Conservation (phyloP, 345 rosid genomes). For the Odontarrhena argentea region DNA sequence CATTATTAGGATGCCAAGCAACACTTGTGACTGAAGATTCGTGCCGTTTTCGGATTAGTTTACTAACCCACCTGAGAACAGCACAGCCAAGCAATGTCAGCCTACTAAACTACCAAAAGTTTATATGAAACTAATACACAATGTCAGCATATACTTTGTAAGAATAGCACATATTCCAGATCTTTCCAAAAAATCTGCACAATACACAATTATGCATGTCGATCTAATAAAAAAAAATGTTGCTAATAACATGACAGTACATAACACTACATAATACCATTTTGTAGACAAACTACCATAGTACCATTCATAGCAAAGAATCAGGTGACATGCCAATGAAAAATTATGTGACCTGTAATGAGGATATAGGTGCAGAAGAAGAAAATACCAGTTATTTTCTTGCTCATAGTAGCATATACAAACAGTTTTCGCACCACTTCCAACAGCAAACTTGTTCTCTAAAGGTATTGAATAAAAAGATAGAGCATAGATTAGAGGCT, state of each 20-base stretch:
- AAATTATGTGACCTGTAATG: constrained; percentile 1
- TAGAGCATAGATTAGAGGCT: constrained; percentile 16
- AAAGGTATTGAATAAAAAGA: constrained; percentile 32
- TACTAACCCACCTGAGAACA: constrained; percentile 95
- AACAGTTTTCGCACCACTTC: constrained; percentile 97
- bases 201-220: constrained; percentile 8
- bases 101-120: constrained; percentile 1
- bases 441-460: constrained; percentile 99
- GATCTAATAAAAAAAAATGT: neutral
- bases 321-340: constrained; percentile 3
- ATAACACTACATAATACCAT: constrained; percentile 2
- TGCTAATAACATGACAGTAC: neutral
- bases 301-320: neutral
- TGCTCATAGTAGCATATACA: constrained; percentile 98
- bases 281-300: neutral
- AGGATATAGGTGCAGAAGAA: constrained; percentile 22
- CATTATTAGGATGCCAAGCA: constrained; percentile 99
- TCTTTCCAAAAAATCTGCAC: constrained; percentile 2
- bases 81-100: constrained; percentile 35
- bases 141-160: neutral
- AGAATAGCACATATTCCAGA: constrained; percentile 7
- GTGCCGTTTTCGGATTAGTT: constrained; percentile 89
- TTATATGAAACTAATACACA: neutral
- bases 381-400: constrained; percentile 93
- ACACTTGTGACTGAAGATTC: constrained; percentile 91